Percentiles rank a stretch among this genome's conserved stretches.
phyloP scores from a whole-genome alignment of 257 asterid species.

The Buddleja alternifolia region DNA sequence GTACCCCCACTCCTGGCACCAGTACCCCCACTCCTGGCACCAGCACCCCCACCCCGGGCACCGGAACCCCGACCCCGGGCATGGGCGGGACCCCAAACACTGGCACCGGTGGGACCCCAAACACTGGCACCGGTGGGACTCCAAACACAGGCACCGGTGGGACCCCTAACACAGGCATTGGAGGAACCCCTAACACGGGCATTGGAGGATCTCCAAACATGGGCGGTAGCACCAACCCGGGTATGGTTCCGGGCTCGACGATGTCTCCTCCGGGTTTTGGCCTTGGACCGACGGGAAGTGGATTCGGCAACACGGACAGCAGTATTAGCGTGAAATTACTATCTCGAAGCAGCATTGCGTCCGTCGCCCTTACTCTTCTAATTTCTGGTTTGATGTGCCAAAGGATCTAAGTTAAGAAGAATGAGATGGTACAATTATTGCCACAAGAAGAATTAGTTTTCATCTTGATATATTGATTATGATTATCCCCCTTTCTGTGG shows the following conservation, averaged over 20 bases:
- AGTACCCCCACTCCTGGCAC: slow-evolving; percentile 28
- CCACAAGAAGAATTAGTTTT: not conserved
- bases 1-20: too few relatives aligned
- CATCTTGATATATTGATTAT: slow-evolving; percentile 5
- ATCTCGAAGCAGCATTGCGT: slow-evolving; percentile 19
- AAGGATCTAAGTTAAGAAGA: slow-evolving; percentile 2
- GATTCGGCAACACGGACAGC: slow-evolving; percentile 2
- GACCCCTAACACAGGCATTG: not conserved
- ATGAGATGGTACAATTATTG: slow-evolving; percentile 1
- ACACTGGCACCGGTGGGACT: not conserved
- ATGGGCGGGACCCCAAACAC: not conserved
- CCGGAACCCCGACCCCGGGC: too few relatives aligned
- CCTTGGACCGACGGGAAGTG: slow-evolving; percentile 11
- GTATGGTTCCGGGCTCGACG: not conserved
- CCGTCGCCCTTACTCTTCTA: slow-evolving; percentile 17
- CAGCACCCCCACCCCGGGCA: slow-evolving; percentile 28
- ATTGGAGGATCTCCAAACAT: slow-evolving; percentile 21
- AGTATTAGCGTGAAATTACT: slow-evolving; percentile 7
- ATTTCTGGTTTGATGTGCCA: slow-evolving; percentile 30
- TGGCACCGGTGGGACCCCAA: slow-evolving; percentile 8
- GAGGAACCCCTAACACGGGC: slow-evolving; percentile 32
- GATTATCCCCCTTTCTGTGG: too few relatives aligned
- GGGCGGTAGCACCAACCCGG: not conserved
- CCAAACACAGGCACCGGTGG: not conserved
- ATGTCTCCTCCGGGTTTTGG: not conserved